phyloP scores from a whole-genome alignment of 2,329 filamentous ascomycete genomes.

The Paracoccidioides brasiliensis region DNA sequence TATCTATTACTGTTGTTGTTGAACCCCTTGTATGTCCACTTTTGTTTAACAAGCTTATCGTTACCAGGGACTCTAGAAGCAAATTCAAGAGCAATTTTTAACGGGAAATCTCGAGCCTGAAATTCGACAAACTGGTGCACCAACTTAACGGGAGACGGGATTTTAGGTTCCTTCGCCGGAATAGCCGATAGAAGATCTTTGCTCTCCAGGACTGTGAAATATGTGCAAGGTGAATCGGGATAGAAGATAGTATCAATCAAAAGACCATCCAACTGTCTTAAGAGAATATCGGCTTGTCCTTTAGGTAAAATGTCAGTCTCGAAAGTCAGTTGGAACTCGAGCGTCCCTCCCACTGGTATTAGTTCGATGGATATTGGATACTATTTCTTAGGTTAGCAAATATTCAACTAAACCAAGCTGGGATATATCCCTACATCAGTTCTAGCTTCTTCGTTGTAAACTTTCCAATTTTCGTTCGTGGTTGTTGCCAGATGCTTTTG shows the following conservation, averaged over 20 bases:
- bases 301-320: slow-evolving; percentile 50
- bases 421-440: slow-evolving; percentile 41
- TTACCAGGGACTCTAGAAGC: slow-evolving; percentile 42
- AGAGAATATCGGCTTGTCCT: slow-evolving; percentile 53
- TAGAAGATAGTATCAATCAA: slow-evolving; percentile 46
- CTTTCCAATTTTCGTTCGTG: slow-evolving; percentile 39
- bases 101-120: slow-evolving; percentile 43
- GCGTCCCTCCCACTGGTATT: slow-evolving; percentile 39
- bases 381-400: slow-evolving; percentile 17
- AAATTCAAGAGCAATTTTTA: slow-evolving; percentile 62
- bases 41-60: slow-evolving; percentile 31
- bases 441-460: slow-evolving; percentile 52
- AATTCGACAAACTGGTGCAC: slow-evolving; percentile 69
- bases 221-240: slow-evolving; percentile 29
- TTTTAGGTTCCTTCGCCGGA: slow-evolving; percentile 43
- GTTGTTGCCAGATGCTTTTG: slow-evolving; percentile 44
- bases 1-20: slow-evolving; percentile 59
- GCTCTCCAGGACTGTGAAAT: slow-evolving; percentile 22
- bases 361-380: slow-evolving; percentile 74
- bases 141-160: slow-evolving; percentile 47
- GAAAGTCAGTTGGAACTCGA: slow-evolving; percentile 56
- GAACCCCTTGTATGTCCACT: slow-evolving; percentile 65
- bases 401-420: not conserved
- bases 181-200: slow-evolving; percentile 45
- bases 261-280: slow-evolving; percentile 58